Base-by-base conservation (phyloP, 2,329 filamentous ascomycete species). In the Paraconiothyrium brasiliense region DNA sequence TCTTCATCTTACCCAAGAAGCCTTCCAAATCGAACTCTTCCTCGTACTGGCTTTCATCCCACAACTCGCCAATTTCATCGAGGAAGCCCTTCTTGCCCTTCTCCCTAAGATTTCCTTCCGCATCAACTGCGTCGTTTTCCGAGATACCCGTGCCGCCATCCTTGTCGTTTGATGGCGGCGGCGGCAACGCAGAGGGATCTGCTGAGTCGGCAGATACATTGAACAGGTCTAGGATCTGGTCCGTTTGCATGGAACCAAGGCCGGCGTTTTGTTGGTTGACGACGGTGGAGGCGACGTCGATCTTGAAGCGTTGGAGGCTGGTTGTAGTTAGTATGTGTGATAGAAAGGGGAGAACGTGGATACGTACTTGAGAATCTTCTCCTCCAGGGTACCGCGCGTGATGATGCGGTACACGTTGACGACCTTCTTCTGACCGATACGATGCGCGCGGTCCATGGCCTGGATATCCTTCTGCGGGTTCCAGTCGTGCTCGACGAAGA, bases 401-500 rank as follows among this genome's bases (percentile, higher is more conserved):
- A 99, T 95, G 67, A 99, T 86, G 27, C 95, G 93, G 80, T 99
- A 99, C 16, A 99, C 95, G 75, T 99, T 99, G 70, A 99, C 95
- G 41, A 98, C 95, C 86, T 98, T 99, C 88, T 99, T 99, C 83
- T 99, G 95, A 1, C 95, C 95, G 72, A 99, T 98, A 70, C 95
- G 90, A 84, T 99, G 95, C 9, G 95, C 95, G 62, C 95, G 93
- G 76, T 99, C 95, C 95, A 99, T 99, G 68, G 95, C 95, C 76
- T 99, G 95, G 69, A 99, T 88, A 80, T 99, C 95, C 79, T 97
- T 97, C 77, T 99, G 95, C 35, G 95, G 95, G 77, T 99, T 99
- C 95, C 95, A 99, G 79, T 99, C 95, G 79, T 99, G 96, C 80
- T 99, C 95, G 34, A 99, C 96, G 73, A 99, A 99, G 71, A 99